These are phyloP conservation scores for Phialophora tarda DNA, from an alignment of 2,329 filamentous ascomycete genomes.

Conservation along the genomic window DNA sequence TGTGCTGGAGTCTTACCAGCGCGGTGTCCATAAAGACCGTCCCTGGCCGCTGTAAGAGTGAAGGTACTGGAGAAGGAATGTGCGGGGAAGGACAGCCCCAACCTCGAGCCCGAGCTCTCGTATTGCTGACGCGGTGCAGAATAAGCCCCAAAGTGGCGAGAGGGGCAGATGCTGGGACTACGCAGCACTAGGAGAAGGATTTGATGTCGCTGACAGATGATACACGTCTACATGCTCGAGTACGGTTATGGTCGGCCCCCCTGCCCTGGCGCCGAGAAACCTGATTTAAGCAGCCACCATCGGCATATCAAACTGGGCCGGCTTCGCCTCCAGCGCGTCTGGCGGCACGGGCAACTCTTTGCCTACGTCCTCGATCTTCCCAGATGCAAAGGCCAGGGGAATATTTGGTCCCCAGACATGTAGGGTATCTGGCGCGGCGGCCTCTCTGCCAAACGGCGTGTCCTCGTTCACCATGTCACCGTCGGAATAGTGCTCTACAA, in stretches of 20 bases:
- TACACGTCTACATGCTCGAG: background rate
- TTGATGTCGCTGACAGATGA: background rate
- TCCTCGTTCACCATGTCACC: constrained; percentile 57
- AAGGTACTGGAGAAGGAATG: background rate
- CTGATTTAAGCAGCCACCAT: constrained; percentile 10
- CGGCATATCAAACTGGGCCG: constrained; percentile 24
- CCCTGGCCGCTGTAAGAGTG: background rate
- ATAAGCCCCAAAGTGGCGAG: too few relatives aligned
- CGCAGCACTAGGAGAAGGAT: background rate
- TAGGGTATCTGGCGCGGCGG: constrained; percentile 42
- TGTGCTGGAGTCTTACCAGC: background rate
- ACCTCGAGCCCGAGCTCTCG: background rate
- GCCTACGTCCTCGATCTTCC: constrained; percentile 29
- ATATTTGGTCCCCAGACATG: constrained; percentile 45
- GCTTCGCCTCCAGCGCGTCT: constrained; percentile 22
- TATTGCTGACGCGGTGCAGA: background rate
- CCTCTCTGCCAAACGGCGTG: constrained; percentile 42
- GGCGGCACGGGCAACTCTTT: constrained; percentile 27
- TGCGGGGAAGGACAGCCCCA: background rate
- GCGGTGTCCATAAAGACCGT: background rate
- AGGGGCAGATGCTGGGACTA: background rate
- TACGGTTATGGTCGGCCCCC: background rate
- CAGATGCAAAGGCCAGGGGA: constrained; percentile 29
- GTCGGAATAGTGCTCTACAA: constrained; percentile 73
- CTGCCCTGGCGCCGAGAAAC: background rate